These are phyloP conservation scores for Fraxinus velutina DNA, from an alignment of 305 asterid genomes.

Conservation along the genomic window DNA sequence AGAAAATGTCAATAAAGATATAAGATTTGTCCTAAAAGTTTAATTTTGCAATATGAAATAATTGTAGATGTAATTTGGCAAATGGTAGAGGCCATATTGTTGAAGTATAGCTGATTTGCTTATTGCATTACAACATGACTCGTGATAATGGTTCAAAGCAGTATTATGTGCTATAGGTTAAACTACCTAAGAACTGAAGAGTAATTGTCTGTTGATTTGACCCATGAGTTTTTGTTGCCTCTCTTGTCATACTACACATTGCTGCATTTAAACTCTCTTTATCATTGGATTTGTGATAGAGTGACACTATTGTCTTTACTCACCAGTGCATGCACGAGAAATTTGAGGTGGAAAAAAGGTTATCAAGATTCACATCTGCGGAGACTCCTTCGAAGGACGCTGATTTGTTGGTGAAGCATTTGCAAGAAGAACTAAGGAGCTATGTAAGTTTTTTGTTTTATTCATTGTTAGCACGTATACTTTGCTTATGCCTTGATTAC, in stretches of 20 bases:
- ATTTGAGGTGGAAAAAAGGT: slow-evolving; percentile 55
- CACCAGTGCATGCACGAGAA: slow-evolving; percentile 74
- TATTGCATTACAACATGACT: background rate
- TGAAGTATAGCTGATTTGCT: background rate
- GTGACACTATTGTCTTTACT: slow-evolving; percentile 30
- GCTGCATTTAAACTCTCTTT: slow-evolving; percentile 14
- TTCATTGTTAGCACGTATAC: background rate
- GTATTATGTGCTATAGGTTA: background rate
- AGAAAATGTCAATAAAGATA: background rate
- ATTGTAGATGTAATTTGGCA: background rate
- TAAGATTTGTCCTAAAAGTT: background rate
- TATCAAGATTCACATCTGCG: slow-evolving; percentile 40
- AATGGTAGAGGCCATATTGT: background rate
- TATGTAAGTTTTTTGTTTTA: slow-evolving; percentile 54
- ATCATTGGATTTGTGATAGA: slow-evolving; percentile 14
- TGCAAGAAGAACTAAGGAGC: slow-evolving; percentile 83
- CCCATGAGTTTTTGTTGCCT: background rate
- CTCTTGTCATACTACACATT: background rate
- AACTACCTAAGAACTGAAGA: background rate
- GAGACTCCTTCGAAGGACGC: slow-evolving; percentile 56
- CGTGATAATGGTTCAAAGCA: background rate
- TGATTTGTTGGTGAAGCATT: slow-evolving; percentile 68
- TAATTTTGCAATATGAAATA: background rate
- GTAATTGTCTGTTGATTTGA: background rate
- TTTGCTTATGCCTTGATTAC: slow-evolving; percentile 13